phyloP scores from a whole-genome alignment of 2,329 filamentous ascomycete genomes.

The Colletotrichum sp. region DNA sequence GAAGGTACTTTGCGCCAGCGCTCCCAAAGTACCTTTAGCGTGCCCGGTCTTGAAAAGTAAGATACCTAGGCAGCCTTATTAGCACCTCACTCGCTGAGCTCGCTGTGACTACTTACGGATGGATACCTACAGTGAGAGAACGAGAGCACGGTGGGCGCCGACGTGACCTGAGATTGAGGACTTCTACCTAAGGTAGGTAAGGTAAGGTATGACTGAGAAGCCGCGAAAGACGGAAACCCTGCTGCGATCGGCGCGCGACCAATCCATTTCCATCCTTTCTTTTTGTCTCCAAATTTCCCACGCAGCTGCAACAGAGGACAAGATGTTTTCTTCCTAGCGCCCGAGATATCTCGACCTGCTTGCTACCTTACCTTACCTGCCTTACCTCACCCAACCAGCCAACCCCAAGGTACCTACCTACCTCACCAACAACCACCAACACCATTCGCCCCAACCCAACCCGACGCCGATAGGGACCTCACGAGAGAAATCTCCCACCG shows the following conservation, averaged over 20 bases:
- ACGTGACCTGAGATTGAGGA: not conserved
- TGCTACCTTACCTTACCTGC: not conserved
- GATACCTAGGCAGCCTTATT: not conserved
- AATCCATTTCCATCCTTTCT: constrained; percentile 19
- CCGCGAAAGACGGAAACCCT: not conserved
- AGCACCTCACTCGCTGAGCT: not conserved
- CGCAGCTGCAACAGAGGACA: constrained; percentile 16
- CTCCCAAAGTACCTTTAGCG: not conserved
- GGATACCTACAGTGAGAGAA: not conserved
- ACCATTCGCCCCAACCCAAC: not conserved
- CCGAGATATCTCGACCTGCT: not conserved
- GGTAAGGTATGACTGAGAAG: not conserved
- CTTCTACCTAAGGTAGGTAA: not conserved
- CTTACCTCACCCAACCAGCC: not conserved
- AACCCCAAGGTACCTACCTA: not conserved
- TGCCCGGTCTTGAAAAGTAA: not conserved
- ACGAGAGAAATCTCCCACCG: not conserved
- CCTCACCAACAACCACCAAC: not conserved
- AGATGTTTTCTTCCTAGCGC: constrained; percentile 18
- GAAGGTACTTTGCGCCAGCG: not conserved
- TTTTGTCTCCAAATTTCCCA: constrained; percentile 21
- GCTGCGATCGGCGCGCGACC: constrained; percentile 17
- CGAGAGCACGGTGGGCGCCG: not conserved
- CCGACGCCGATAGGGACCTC: not conserved
- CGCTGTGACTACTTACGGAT: not conserved